Evolutionary conservation across 2,329 filamentous ascomycete genomes (phyloP), one percentile per base, ranked within the genome.

Genomic region (Trichoderma simmonsii): DNA sequence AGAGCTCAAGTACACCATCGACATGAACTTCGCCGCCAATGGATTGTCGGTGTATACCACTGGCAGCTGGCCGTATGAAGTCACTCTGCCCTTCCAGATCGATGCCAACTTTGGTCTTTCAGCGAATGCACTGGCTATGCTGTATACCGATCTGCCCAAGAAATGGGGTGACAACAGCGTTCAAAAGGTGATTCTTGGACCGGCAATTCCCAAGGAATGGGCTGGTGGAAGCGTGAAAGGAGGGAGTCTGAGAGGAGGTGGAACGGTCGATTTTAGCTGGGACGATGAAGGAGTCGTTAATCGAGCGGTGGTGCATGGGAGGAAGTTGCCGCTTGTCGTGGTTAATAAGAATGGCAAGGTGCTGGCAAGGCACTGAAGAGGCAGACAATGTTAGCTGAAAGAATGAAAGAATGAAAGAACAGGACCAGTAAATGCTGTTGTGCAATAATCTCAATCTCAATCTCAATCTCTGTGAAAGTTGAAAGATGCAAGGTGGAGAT

Each of bases 1-100:
- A 18, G 70, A 87, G 72, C 79, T 88, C 15, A 80, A 82, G 8
- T 85, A 85, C 56, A 82, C 86, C 2, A 83, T 88, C 15, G 78
- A 82, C 30, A 77, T 81, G 51, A 89, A 89, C 73, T 85, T 87
- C 34, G 86, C 63, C 6, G 21, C 70, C 24, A 72, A 70, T 39
- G 71, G 57, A 5, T 36, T 70, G 18, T 70, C 71, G 15, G 66
- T 64, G 12, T 70, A 64, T 14, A 70, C 66, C 3, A 34, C 59
- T 6, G 71, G 71, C 43, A 59, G 48, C 26, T 72, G 71, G 71
- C 71, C 71, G 1, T 72, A 72, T 48, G 71, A 70, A 7, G 28
- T 72, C 6, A 34, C 66, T 8, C 18, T 64, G 28, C 77, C 77
- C 0, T 79, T 79, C 56, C 78, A 79, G 43, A 79, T 79, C 15